Percentiles rank a stretch among this genome's conserved stretches.
Evolutionary conservation across 2,329 filamentous ascomycete genomes (phyloP).

Genomic region (Trichoderma atroviride): DNA sequence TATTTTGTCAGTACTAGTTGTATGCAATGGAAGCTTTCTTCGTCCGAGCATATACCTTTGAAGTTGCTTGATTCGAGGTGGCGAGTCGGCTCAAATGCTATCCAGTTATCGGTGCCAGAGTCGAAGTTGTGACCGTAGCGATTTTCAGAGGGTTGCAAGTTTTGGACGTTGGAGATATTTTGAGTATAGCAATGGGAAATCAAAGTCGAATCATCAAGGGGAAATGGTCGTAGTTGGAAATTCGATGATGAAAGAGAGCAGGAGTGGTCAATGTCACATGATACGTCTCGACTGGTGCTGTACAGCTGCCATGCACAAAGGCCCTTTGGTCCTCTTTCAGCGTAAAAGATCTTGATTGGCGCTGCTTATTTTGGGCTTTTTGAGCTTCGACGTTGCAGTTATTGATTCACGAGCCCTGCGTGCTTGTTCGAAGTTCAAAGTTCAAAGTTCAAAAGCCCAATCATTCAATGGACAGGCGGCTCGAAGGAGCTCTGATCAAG

Average conservation of each 20-base stretch:
- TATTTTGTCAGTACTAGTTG: not conserved
- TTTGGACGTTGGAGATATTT: no score
- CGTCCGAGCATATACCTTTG: not conserved
- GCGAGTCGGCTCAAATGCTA: not conserved
- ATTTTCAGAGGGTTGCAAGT: no score
- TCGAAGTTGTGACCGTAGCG: not conserved
- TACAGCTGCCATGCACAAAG: not conserved
- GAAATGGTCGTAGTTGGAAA: not conserved
- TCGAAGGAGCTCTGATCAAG: not conserved
- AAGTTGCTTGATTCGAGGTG: not conserved
- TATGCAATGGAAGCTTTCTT: not conserved
- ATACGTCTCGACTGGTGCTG: not conserved
- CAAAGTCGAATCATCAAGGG: no score
- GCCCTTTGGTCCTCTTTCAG: not conserved
- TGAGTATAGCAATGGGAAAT: not conserved
- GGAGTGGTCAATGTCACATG: constrained; percentile 10
- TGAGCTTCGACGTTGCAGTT: not conserved
- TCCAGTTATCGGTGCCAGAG: not conserved
- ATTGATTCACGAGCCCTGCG: not conserved
- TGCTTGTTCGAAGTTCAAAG: not conserved
- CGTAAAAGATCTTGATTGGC: not conserved
- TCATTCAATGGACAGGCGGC: not conserved
- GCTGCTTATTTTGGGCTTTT: not conserved
- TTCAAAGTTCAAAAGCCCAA: not conserved
- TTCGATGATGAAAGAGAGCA: not conserved